Conservation (phyloP, 2,329 filamentous ascomycete genomes). For the Camptophora hylomeconis region DNA sequence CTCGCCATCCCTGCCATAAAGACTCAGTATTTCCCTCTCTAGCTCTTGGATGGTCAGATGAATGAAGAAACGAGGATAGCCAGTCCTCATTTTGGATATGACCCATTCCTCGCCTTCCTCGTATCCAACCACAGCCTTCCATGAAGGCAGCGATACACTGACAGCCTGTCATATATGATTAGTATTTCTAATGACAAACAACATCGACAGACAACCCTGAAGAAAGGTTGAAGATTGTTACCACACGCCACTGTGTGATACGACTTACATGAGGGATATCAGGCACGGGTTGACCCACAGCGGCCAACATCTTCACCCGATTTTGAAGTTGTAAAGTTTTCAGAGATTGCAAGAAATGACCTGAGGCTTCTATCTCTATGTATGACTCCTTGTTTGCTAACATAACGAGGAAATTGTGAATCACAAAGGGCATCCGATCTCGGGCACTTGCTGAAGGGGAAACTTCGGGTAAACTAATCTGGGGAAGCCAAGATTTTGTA, state of each 20-base stretch:
- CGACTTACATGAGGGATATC: constrained; percentile 69
- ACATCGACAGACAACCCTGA: too few relatives aligned
- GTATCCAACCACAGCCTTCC: constrained; percentile 81
- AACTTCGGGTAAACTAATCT: too few relatives aligned
- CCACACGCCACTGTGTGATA: constrained; percentile 11
- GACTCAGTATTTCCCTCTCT: constrained; percentile 51
- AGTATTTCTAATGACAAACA: too few relatives aligned
- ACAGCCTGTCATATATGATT: constrained; percentile 70
- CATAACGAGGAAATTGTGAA: too few relatives aligned
- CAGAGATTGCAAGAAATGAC: too few relatives aligned
- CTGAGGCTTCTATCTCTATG: too few relatives aligned
- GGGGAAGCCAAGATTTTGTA: too few relatives aligned
- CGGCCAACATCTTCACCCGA: constrained; percentile 12
- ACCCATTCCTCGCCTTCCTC: constrained; percentile 88
- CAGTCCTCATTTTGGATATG: constrained; percentile 69
- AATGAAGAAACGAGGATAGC: constrained; percentile 92
- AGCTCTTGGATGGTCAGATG: constrained; percentile 71
- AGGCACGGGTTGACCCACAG: constrained; percentile 58
- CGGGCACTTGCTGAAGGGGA: too few relatives aligned
- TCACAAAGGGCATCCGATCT: too few relatives aligned
- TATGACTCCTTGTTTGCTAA: too few relatives aligned
- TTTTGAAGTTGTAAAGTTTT: neutral
- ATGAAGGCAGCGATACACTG: constrained; percentile 90
- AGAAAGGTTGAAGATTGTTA: constrained; percentile 6
- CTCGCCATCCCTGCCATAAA: constrained; percentile 44